phyloP scores from a whole-genome alignment of 352 stramenopile genomes.

The Phytophthora colocasiae region DNA sequence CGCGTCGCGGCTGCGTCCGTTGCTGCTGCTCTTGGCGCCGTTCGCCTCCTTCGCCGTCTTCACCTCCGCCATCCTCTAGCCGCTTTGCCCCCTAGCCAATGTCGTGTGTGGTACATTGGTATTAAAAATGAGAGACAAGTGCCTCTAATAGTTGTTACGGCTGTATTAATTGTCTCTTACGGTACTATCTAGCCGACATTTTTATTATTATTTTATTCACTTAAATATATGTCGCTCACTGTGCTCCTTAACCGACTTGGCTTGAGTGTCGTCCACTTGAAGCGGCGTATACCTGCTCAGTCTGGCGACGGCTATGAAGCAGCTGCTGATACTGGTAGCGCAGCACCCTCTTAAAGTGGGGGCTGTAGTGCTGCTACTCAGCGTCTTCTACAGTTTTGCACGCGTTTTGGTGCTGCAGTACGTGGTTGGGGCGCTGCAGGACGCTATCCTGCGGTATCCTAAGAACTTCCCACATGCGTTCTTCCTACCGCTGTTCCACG shows the following conservation, averaged over 20 bases:
- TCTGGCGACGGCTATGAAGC: constrained; percentile 25
- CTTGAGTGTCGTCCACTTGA: neutral
- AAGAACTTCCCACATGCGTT: constrained; percentile 65
- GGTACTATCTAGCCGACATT: no score
- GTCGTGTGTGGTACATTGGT: constrained; percentile 14
- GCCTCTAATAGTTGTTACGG: no score
- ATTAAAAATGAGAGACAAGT: no score
- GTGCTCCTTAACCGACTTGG: neutral
- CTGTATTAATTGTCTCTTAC: no score
- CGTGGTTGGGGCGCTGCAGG: constrained; percentile 51
- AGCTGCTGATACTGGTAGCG: constrained; percentile 65
- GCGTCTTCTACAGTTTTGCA: constrained; percentile 73
- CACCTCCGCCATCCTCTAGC: constrained; percentile 30
- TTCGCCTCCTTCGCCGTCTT: constrained; percentile 33
- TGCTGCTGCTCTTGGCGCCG: constrained; percentile 30
- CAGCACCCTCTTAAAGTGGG: constrained; percentile 69
- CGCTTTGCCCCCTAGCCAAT: neutral
- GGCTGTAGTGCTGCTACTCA: constrained; percentile 54
- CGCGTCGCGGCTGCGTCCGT: constrained; percentile 26
- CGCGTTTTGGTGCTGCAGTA: constrained; percentile 71
- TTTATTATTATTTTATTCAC: no score
- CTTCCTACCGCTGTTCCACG: constrained; percentile 67
- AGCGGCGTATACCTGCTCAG: constrained; percentile 1
- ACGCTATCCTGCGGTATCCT: constrained; percentile 60
- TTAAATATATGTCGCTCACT: no score